These are phyloP conservation scores for Syzygium grande DNA, from an alignment of 345 rosid genomes.

Conservation along the genomic window DNA sequence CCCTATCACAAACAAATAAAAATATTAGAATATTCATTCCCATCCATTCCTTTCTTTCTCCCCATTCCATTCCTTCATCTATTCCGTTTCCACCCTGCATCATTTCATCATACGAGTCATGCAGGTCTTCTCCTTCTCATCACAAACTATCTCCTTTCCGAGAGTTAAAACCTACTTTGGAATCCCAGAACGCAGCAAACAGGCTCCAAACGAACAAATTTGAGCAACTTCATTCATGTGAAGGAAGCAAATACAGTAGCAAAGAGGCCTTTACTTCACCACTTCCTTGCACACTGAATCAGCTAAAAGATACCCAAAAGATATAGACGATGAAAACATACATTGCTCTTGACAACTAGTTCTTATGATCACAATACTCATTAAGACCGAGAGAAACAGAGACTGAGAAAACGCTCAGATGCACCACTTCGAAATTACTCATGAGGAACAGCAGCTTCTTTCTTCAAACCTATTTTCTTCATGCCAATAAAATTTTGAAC, in stretches of 20 bases:
- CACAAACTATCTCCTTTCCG: background rate
- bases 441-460: background rate
- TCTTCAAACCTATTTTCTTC: background rate
- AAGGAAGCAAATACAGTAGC: background rate
- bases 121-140: background rate
- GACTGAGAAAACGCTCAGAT: background rate
- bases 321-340: background rate
- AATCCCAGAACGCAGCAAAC: background rate
- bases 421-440: background rate
- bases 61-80: no score
- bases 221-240: background rate
- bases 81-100: background rate
- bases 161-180: background rate
- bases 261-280: background rate
- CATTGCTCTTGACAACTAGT: background rate
- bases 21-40: background rate
- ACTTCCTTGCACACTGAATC: background rate
- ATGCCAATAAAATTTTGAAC: background rate
- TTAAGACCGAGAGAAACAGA: background rate
- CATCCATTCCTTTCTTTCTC: background rate
- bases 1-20: background rate
- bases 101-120: background rate
- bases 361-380: background rate
- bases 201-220: background rate
- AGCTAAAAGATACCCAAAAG: background rate